phyloP scores from a whole-genome alignment of 257 asterid genomes.

The Scutellaria baicalensis region DNA sequence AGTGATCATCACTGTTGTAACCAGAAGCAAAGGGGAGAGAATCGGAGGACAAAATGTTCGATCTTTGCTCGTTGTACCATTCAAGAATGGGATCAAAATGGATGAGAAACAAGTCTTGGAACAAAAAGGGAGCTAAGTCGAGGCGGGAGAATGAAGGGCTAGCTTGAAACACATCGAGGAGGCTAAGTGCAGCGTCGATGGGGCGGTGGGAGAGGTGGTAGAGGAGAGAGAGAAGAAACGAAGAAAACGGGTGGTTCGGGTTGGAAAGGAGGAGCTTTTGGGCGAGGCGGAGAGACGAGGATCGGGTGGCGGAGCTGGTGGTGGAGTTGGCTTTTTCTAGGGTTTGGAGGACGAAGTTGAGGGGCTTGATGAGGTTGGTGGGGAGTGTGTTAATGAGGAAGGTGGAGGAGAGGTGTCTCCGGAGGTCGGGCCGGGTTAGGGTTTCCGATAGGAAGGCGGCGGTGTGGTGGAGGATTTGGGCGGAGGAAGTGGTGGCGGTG shows the following conservation, averaged over 20 bases:
- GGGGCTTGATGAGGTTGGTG: constrained; percentile 25
- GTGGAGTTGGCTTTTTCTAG: constrained; percentile 52
- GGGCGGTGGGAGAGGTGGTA: constrained; percentile 32
- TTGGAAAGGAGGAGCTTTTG: constrained; percentile 48
- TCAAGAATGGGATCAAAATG: constrained; percentile 44
- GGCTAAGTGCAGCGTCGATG: constrained; percentile 34
- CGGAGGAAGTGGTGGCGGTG: constrained; percentile 24
- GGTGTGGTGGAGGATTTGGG: constrained; percentile 46
- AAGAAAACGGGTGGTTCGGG: constrained; percentile 32
- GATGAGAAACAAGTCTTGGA: constrained; percentile 51
- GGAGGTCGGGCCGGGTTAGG: constrained; percentile 39
- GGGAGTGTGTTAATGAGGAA: constrained; percentile 32
- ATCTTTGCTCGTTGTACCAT: constrained; percentile 45
- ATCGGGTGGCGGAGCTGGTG: constrained; percentile 28
- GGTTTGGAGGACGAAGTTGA: constrained; percentile 45
- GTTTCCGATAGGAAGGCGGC: constrained; percentile 38
- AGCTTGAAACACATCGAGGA: constrained; percentile 35
- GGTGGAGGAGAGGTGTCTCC: constrained; percentile 38
- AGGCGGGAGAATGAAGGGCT: constrained; percentile 45
- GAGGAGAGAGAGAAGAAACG: constrained; percentile 46
- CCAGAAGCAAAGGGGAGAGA: not conserved
- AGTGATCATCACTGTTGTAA: constrained; percentile 29
- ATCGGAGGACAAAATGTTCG: constrained; percentile 20
- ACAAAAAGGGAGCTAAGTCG: constrained; percentile 55
- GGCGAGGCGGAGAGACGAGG: constrained; percentile 56